Evolutionary conservation across 331 rosid genomes (phyloP).

Genomic region (Ulmus americana): DNA sequence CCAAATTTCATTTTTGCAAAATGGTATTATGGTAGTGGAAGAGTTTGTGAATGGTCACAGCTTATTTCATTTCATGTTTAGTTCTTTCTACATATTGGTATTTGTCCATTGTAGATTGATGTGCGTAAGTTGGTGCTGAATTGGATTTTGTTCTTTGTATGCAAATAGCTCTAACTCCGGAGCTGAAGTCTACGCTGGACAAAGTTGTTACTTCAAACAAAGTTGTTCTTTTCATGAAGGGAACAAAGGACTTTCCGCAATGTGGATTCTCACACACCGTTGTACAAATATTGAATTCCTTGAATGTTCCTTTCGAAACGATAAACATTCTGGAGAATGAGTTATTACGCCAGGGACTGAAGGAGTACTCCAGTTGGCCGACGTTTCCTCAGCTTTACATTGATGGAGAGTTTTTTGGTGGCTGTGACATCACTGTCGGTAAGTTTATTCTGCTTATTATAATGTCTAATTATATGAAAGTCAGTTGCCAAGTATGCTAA

Average conservation of each 20-base stretch:
- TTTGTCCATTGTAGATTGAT: neutral
- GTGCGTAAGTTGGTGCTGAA: neutral
- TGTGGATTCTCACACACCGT: slow-evolving; percentile 93
- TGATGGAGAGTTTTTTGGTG: slow-evolving; percentile 96
- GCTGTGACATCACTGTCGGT: slow-evolving; percentile 96
- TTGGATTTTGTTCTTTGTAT: neutral
- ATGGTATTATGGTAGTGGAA: neutral
- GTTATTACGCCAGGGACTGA: slow-evolving; percentile 66
- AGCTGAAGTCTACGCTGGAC: slow-evolving; percentile 77
- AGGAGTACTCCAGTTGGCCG: slow-evolving; percentile 87
- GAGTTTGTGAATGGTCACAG: neutral
- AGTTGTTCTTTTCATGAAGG: slow-evolving; percentile 89
- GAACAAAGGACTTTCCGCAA: slow-evolving; percentile 83
- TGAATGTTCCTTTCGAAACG: slow-evolving; percentile 67
- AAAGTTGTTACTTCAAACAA: slow-evolving; percentile 71
- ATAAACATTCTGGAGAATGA: slow-evolving; percentile 73
- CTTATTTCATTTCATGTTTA: neutral
- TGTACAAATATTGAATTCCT: slow-evolving; percentile 79
- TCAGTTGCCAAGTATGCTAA: neutral
- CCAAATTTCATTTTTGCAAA: neutral
- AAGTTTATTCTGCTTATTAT: slow-evolving; percentile 12
- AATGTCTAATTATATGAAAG: neutral
- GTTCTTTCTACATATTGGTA: neutral
- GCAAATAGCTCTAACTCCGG: slow-evolving; percentile 62
- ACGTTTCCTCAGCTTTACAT: slow-evolving; percentile 94